These are phyloP conservation scores for Mycena rebaudengoi DNA, from an alignment of 768 basidiomycete genomes.

Conservation along the genomic window DNA sequence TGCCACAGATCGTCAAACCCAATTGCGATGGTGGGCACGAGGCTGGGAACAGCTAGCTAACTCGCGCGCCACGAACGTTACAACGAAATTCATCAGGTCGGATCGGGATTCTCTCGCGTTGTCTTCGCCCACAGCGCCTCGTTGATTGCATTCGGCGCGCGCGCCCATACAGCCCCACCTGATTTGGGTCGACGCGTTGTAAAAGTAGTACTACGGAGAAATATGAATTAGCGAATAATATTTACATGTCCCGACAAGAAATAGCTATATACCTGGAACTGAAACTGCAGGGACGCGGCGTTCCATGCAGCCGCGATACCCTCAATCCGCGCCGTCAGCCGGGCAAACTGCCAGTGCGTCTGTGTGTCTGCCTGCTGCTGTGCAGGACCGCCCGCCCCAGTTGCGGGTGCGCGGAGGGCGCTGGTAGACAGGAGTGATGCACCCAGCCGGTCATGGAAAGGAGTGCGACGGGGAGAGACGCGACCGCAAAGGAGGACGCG, in stretches of 20 bases:
- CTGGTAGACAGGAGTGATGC: conserved; percentile 42
- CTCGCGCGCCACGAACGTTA: conserved; percentile 79
- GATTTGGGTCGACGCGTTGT: conserved; percentile 82
- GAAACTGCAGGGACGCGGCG: conserved; percentile 69
- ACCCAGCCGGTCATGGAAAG: conserved; percentile 28
- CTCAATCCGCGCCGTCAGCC: conserved; percentile 67
- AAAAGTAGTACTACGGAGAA: conserved; percentile 73
- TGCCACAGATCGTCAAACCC: conserved; percentile 85
- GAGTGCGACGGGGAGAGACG: no score
- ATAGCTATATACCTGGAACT: conserved; percentile 72
- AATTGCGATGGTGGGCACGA: conserved; percentile 58
- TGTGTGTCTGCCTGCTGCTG: conserved; percentile 69
- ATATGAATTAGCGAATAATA: no score
- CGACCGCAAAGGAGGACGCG: no score
- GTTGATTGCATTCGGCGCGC: conserved; percentile 76
- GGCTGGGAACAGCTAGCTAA: conserved; percentile 52
- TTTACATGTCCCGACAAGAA: no score
- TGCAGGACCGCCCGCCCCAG: conserved; percentile 26
- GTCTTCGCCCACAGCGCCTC: conserved; percentile 84
- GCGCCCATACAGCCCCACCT: conserved; percentile 72
- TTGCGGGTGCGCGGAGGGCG: conserved; percentile 47
- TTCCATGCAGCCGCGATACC: conserved; percentile 77
- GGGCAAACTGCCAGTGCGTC: conserved; percentile 62
- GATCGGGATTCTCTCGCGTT: conserved; percentile 82
- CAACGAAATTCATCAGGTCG: conserved; percentile 64